phyloP scores from a whole-genome alignment of 2,329 filamentous ascomycete species.

The Paraphoma sp. region DNA sequence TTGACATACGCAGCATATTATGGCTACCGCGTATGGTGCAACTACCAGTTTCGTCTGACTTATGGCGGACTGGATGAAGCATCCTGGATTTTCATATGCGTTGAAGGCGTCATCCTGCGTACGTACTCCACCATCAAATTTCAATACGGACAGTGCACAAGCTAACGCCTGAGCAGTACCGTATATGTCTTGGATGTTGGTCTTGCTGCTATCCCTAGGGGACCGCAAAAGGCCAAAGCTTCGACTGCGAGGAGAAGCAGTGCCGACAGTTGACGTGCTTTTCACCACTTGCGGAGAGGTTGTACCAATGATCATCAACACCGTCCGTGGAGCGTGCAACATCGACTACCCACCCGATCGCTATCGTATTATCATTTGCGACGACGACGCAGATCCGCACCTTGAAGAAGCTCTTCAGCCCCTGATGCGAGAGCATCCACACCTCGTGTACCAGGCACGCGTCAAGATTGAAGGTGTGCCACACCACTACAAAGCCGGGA shows the following conservation, averaged over 20 bases:
- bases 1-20: slow-evolving; percentile 4
- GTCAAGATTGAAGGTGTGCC: slow-evolving; percentile 1
- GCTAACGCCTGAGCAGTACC: background rate
- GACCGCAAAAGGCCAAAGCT: slow-evolving; percentile 5
- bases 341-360: slow-evolving; percentile 6
- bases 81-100: slow-evolving; percentile 7
- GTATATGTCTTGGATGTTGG: slow-evolving; percentile 5
- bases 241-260: slow-evolving; percentile 5
- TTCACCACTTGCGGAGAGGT: slow-evolving; percentile 7
- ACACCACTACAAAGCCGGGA: slow-evolving; percentile 9
- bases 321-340: slow-evolving; percentile 4
- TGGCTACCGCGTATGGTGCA: slow-evolving; percentile 6
- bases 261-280: slow-evolving; percentile 6
- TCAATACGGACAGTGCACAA: background rate
- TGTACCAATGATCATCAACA: slow-evolving; percentile 8
- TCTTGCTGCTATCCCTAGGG: slow-evolving; percentile 3
- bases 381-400: slow-evolving; percentile 3
- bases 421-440: slow-evolving; percentile 1
- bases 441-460: slow-evolving; percentile 8
- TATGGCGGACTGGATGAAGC: slow-evolving; percentile 2
- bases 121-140: background rate
- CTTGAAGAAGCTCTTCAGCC: slow-evolving; percentile 3
- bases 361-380: slow-evolving; percentile 7
- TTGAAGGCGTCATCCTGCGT: slow-evolving; percentile 4
- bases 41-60: slow-evolving; percentile 4